Evolutionary conservation across 768 basidiomycete genomes (phyloP), one percentile per base, ranked within the genome.

Genomic region (Boletus bicolor): DNA sequence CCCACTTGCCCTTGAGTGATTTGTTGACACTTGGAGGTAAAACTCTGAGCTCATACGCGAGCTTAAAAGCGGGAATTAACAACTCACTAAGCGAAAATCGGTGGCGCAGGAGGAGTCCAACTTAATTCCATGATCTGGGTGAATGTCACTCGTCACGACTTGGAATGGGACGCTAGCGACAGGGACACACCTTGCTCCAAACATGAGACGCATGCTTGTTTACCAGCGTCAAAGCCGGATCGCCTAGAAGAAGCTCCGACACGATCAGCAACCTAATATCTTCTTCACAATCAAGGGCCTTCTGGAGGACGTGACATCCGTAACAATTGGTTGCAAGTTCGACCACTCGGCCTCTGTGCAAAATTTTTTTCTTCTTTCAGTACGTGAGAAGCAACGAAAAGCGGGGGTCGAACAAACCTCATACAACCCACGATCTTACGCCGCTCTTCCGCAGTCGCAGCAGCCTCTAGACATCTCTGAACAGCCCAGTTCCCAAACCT

Each of bases 401-500:
- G 39, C 4, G 41, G 41, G 38, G 43, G 14, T n/a, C 10, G 17
- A 35, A 32, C 76, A 24, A 53, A 90, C 91, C 86, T 82, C 91
- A 93, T 93, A 66, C 91, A 93, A n/a, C 74, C 72, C 46, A 91
- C 89, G 45, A 93, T 86, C 75, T 91, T 91, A 37, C 86, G 77
- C 57, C 88, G 75, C 66, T 93, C 91, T 41, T 90, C 87, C 21
- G 78, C 69, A 37, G 80, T 86, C 17, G 87, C 81, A 47, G 89
- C 89, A 0, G 88, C 87, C 64, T 93, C 91, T 5, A 93, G 75
- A 68, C 91, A 93, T 54, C 91, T 77, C 69, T 93, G 91, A 37
- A 93, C 91, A 0, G 91, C 91, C 91, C 91, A 93, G 64, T 93
- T 93, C 2, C 91, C 91, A 60, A 93, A 93, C n/a, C 91, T 90